Evolutionary conservation across 441 rosid genomes (phyloP).

Genomic region (Gossypium davidsonii): DNA sequence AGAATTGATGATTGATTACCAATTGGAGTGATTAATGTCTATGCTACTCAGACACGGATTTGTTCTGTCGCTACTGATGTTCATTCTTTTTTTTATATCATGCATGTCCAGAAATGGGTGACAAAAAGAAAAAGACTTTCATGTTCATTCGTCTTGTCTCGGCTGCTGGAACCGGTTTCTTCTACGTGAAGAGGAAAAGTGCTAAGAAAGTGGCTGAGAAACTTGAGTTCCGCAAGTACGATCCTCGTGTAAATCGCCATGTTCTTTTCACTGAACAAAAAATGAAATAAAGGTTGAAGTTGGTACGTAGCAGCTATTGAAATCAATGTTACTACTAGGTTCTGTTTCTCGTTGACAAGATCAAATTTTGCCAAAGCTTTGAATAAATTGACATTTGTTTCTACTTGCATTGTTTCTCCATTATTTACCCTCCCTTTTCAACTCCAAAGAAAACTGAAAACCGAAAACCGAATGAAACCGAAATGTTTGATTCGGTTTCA

Average conservation of each 20-base stretch:
- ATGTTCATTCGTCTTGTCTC: conserved; percentile 89
- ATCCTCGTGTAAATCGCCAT: conserved; percentile 86
- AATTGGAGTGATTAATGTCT: too few relatives aligned
- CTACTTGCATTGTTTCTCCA: neutral
- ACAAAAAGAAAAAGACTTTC: conserved; percentile 83
- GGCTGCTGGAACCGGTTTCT: conserved; percentile 94
- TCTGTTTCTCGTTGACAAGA: neutral
- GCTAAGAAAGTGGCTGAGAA: conserved; percentile 70
- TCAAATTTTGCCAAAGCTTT: neutral
- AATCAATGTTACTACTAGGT: neutral
- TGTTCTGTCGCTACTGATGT: neutral
- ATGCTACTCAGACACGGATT: too few relatives aligned
- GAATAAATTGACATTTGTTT: neutral
- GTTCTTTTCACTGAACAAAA: conserved; percentile 83
- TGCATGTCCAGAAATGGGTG: conserved; percentile 49
- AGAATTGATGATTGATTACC: too few relatives aligned
- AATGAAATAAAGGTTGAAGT: conserved; percentile 56
- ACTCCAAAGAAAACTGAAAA: too few relatives aligned
- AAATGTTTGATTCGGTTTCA: neutral
- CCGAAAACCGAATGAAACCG: neutral
- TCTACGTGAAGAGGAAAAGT: conserved; percentile 90
- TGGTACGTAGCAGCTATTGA: neutral
- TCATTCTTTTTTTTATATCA: too few relatives aligned
- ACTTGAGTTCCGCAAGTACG: conserved; percentile 88
- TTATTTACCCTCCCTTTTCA: neutral